Evolutionary conservation across 495 filamentous ascomycete species (phyloP), one percentile per base, ranked within the genome.

Genomic region (Podospora comata): DNA sequence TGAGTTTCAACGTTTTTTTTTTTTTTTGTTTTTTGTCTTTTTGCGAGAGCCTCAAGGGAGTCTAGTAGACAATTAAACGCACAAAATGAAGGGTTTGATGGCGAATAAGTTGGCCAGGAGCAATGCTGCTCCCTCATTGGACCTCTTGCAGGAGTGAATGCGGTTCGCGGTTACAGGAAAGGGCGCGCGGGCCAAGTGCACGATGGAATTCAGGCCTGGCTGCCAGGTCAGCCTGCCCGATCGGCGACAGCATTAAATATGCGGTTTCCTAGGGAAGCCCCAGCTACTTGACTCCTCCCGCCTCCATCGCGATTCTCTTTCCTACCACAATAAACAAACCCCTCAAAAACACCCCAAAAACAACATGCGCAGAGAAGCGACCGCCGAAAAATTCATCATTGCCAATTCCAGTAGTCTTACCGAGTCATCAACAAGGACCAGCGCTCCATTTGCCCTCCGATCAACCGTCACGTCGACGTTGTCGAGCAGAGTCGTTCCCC

Each of bases 351-450:
- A 62, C 13, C 27, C 59, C 60, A 48, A 63, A 67, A 28, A 57
- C 67, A 74, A 70, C 60, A 78, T 77, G 77, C 70, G 55, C 68
- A 71, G 34, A 73, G 70, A 65, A 73, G 71, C 66, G 44, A 76
- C 71, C 61, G 34, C 62, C 55, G 64, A 65, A 54, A 64, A 57
- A 61, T 71, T 67, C 69, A 74, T 71, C 53, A 63, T 71, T 34
- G 32, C 68, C 68, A 61, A 68, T 66, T 70, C 53, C 60, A 75
- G 66, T 72, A 79, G 65, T 74, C 56, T 73, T 74, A 71, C 67
- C 67, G 64, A n/a, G 20, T 64, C 44, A 53, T n/a, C 70, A 48
- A 7, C 61, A 62, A 44, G 65, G 60, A 27, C 62, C 56, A 55
- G n/a, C 60, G 19, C 65, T 53, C 23, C 16, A 11, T 57, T 39